phyloP scores from a whole-genome alignment of 139 green algal species.

The Haematococcus sp. region DNA sequence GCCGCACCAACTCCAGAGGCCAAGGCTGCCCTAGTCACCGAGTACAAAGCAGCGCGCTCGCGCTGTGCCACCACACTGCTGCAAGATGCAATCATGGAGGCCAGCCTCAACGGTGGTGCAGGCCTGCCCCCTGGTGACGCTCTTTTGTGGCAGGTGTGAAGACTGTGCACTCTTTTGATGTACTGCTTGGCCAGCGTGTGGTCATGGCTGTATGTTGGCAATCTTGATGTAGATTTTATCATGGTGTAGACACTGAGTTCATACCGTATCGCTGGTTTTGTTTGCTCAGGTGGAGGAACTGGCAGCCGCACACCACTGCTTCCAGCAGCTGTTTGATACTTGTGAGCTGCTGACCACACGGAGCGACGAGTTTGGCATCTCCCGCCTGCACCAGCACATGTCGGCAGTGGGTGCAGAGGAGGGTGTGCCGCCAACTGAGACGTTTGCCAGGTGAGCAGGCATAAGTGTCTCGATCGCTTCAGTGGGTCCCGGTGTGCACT shows the following conservation, averaged over 20 bases:
- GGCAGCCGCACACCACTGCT: slow-evolving; percentile 36
- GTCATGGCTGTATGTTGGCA: background rate
- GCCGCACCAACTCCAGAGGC: background rate
- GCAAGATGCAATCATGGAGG: slow-evolving; percentile 21
- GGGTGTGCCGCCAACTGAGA: slow-evolving; percentile 1
- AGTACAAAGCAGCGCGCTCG: slow-evolving; percentile 13
- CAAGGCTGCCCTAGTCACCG: slow-evolving; percentile 4
- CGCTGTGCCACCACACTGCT: slow-evolving; percentile 7
- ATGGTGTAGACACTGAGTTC: too few species aligned
- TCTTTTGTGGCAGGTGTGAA: slow-evolving; percentile 3
- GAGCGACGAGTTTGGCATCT: background rate
- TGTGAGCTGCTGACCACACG: slow-evolving; percentile 15
- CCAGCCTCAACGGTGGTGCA: background rate
- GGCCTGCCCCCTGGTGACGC: background rate
- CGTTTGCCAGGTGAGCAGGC: slow-evolving; percentile 20
- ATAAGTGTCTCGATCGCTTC: background rate
- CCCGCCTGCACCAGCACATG: slow-evolving; percentile 37
- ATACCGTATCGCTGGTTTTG: too few species aligned
- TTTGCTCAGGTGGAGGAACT: slow-evolving; percentile 31
- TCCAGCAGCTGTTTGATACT: slow-evolving; percentile 29
- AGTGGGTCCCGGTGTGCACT: background rate
- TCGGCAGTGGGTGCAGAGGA: slow-evolving; percentile 20
- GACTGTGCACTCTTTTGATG: too few species aligned
- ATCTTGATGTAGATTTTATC: too few species aligned
- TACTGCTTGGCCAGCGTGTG: too few species aligned